Evolutionary conservation across 257 asterid species (phyloP), one percentile per base, ranked within the genome.

Genomic region (Marsdenia floribunda): DNA sequence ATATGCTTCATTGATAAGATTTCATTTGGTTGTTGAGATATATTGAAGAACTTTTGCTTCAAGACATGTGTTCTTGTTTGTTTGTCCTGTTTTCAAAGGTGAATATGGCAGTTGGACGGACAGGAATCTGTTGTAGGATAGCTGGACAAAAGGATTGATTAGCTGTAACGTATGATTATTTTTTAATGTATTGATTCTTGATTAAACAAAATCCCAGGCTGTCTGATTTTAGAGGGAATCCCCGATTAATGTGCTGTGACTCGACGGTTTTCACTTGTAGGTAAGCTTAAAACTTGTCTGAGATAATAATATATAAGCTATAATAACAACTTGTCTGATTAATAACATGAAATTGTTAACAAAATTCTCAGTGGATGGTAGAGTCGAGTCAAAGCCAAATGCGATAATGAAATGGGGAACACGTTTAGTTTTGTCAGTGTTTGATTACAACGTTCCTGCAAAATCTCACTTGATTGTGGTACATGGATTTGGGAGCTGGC

Each of bases 1-100:
- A 44, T 68, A 61, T 66, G 74, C 68, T 57, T 40, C 44, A 68
- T 29, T 29, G 24, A 26, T 46, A 5, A 37, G 54, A 9, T 72
- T 72, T 55, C 22, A 12, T 55, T n/a, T 42, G 21, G 64, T 52
- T 71, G 74, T 37, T 70, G 38, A 59, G 65, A 58, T 76, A 6
- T 68, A 29, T 24, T 55, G 37, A 24, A 29, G 40, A 22, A n/a
- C 12, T 59, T 26, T 7, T 57, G 71, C 47, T 29, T 29, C 59
- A 67, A 38, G 33, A 64, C 69, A 15, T 26, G 12, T 44, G 49
- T 44, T 44, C 49, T 44, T 44, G 49, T 44, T 44, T 44, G 49
- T 8, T 63, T 63, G 55, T 49, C 66, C 40, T 53, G 19, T 60
- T 59, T 59, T 44, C 44, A 13, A 60, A 10, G 26, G 10, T 55